Conservation (phyloP, 495 filamentous ascomycete genomes). For the Neurospora tetraspora region DNA sequence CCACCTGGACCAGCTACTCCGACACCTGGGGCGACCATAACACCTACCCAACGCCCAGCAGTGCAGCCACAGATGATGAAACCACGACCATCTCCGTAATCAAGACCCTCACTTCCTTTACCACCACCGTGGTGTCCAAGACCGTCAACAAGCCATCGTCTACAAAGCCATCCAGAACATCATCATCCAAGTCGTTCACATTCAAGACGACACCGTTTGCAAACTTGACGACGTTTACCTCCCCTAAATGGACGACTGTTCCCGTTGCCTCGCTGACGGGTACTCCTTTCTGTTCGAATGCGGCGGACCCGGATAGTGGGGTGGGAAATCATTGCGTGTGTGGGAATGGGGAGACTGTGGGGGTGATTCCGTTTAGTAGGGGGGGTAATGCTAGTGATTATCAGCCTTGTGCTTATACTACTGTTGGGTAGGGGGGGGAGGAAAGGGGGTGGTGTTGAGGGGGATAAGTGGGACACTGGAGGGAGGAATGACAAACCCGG, state of each 20-base stretch:
- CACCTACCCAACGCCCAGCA: background rate
- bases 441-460: background rate
- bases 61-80: background rate
- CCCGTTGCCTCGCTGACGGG: conserved; percentile 6
- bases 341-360: conserved; percentile 8
- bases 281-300: conserved; percentile 10
- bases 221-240: background rate
- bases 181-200: background rate
- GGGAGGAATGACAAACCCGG: background rate
- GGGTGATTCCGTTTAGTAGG: conserved; percentile 2
- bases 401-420: conserved; percentile 15
- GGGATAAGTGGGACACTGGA: background rate
- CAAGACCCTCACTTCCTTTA: background rate
- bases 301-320: conserved; percentile 8
- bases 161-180: background rate
- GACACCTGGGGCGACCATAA: background rate
- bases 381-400: conserved; percentile 8
- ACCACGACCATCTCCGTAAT: background rate
- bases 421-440: background rate
- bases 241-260: conserved; percentile 6
- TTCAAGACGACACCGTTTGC: background rate
- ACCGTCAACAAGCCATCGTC: background rate
- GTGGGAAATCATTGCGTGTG: conserved; percentile 13
- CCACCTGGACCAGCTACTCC: background rate
- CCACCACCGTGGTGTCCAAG: background rate